Evolutionary conservation across 2,329 filamentous ascomycete species (phyloP).

Genomic region (Colletotrichum tamarilloi): DNA sequence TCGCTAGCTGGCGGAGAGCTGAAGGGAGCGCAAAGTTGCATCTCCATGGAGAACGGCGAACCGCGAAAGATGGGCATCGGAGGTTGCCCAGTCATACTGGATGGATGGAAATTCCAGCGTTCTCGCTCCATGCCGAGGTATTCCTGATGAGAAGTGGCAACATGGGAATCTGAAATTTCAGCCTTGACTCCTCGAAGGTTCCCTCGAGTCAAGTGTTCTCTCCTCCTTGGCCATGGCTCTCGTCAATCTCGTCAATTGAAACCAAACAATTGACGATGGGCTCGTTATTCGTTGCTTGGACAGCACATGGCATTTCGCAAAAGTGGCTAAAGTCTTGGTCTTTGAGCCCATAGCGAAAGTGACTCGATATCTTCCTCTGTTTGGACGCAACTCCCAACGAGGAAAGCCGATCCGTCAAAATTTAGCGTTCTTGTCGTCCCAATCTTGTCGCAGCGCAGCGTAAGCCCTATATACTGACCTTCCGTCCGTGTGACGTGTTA

Average conservation of each 20-base stretch:
- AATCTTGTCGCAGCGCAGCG: not conserved
- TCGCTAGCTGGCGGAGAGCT: not conserved
- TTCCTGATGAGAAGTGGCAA: not conserved
- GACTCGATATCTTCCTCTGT: no score
- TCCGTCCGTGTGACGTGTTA: not conserved
- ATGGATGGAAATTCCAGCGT: not conserved
- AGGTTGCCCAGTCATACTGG: not conserved
- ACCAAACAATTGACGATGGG: not conserved
- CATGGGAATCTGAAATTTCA: not conserved
- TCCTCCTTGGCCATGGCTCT: not conserved
- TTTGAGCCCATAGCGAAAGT: not conserved
- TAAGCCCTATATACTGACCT: not conserved
- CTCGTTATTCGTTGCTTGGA: no score
- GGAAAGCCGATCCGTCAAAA: not conserved
- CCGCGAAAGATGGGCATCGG: conserved; percentile 5
- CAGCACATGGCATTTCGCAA: not conserved
- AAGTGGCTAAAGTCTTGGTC: not conserved
- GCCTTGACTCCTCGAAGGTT: not conserved
- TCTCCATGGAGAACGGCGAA: conserved; percentile 18
- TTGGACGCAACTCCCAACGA: not conserved
- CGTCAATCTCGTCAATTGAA: not conserved
- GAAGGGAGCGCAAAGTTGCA: not conserved
- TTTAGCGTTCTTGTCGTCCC: not conserved
- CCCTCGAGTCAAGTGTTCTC: not conserved
- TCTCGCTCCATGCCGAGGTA: not conserved